Evolutionary conservation across 2,329 filamentous ascomycete genomes (phyloP), one percentile per base, ranked within the genome.

Genomic region (Geosmithia morbida): DNA sequence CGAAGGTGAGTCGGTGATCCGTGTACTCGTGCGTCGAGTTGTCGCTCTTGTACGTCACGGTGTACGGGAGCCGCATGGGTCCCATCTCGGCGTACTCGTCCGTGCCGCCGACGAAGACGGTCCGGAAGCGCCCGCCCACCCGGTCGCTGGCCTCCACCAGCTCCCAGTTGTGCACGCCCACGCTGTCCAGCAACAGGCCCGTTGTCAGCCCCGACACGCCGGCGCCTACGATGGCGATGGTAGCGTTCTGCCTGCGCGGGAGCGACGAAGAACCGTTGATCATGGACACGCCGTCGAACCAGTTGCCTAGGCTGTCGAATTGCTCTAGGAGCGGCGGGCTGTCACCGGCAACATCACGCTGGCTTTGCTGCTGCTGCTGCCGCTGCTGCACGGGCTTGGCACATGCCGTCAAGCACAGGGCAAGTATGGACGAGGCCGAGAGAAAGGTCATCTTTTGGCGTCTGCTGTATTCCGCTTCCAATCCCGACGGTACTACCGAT

Each of bases 11-110:
- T 33, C 58, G 60, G 47, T 68, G 66, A 44, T 69, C 66, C 46
- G 61, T 59, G 48, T 67, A 64, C 22, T 63, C 54, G 3, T 67
- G 55, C 0, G 65, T 68, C 48, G 66, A 60, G 42, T 68, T 67
- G 6, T 58, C 65, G 41, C 63, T 62, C 0, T 59, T 51, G 46
- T 67, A 66, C 1, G 59, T 64, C 46, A 67, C 59, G 44, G 56
- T 59, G 18, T 66, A 57, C 0, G 66, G 66, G 46, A 69, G 66
- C 2, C 66, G 60, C 66, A 69, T 68, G 1, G 66, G 66, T 0
- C 66, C 66, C 60, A 69, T 66, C 49, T 69, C 56, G 40, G 54
- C 53, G 44, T 52, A 55, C 61, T 57, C 54, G 16, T 49, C 40
- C 7, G 61, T 61, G 45, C 61, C 57, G 51, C 64, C 65, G 7